Conservation (phyloP, 352 stramenopile genomes). For the Globisporangium paroecandrum region DNA sequence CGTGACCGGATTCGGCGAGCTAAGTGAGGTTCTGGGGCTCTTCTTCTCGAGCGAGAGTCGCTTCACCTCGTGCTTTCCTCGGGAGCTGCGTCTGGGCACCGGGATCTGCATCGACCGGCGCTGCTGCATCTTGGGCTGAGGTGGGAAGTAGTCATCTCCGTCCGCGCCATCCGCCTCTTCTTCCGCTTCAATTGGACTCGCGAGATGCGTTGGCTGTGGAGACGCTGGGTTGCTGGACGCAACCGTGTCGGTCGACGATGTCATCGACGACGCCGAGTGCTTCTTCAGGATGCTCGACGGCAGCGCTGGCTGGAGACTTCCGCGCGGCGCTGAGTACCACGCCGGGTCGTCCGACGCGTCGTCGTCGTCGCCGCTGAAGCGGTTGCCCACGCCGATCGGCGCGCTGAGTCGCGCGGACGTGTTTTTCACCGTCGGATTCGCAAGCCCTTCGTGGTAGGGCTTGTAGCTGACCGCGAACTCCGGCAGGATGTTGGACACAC, state of each 20-base stretch:
- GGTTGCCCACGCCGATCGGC: slow-evolving; percentile 15
- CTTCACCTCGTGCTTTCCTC: slow-evolving; percentile 35
- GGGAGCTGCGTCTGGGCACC: slow-evolving; percentile 4
- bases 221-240: slow-evolving; percentile 13
- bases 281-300: slow-evolving; percentile 64
- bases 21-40: slow-evolving; percentile 2
- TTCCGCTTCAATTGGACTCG: not conserved
- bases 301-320: slow-evolving; percentile 52
- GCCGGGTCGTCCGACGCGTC: slow-evolving; percentile 63
- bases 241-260: slow-evolving; percentile 25
- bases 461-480: slow-evolving; percentile 29
- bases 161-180: slow-evolving; percentile 4
- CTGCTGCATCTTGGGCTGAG: slow-evolving; percentile 14
- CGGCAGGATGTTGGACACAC: slow-evolving; percentile 8
- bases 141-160: slow-evolving; percentile 28
- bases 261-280: slow-evolving; percentile 30
- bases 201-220: not conserved
- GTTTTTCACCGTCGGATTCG: slow-evolving; percentile 17
- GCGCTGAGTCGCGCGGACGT: not conserved
- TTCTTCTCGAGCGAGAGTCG: slow-evolving; percentile 34
- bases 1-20: slow-evolving; percentile 5
- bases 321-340: slow-evolving; percentile 65
- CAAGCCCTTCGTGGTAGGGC: slow-evolving; percentile 45
- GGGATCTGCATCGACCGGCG: slow-evolving; percentile 15
- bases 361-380: slow-evolving; percentile 41